Evolutionary conservation across 2,329 filamentous ascomycete genomes (phyloP), one percentile per base, ranked within the genome.

Genomic region (Rosellinia necatrix): DNA sequence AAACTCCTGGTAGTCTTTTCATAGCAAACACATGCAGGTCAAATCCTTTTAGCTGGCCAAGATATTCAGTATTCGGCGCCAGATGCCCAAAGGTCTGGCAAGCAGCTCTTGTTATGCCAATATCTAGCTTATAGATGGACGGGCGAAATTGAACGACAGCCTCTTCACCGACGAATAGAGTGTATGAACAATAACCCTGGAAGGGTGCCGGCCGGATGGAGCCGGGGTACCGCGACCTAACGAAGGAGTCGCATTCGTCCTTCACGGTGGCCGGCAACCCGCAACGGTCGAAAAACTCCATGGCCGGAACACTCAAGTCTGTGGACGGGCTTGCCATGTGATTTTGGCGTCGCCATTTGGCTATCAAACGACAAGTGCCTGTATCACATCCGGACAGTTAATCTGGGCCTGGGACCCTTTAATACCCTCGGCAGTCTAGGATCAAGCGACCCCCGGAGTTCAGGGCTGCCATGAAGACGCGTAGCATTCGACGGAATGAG

Each of bases 181-280:
- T 82, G 61, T 81, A 76, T 2, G 80, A 82, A 60, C 80, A 83
- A 58, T 78, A 81, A 15, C 80, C 80, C 60, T 82, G 80, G 4
- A 70, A 70, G 6, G 70, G 62, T 6, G 71, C 70, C 2, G 74
- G 70, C 3, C 62, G 58, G 22, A 76, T 64, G n/a, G 30, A 15
- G 3, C 62, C 48, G 0, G 73, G 70, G 44, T 75, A 78, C 0
- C 60, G 63, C 13, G 65, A 49, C 34, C 53, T 57, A 12, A 72
- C 69, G 43, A 76, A 74, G 3, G 61, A 59, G 49, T 76, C 67
- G 64, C 70, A 71, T 29, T 67, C 61, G 7, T 65, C 55, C 43
- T 65, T 68, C n/a, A 63, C 59, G 12, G 46, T 61, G 12, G 54
- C 4, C 3, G 68, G 60, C 21, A 70, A 57, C n/a, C 62, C 59